Percentiles rank a stretch among this genome's conserved stretches.
Evolutionary conservation across 148 eudicot genomes (phyloP).

Genomic region (Dysphania ambrosioides): DNA sequence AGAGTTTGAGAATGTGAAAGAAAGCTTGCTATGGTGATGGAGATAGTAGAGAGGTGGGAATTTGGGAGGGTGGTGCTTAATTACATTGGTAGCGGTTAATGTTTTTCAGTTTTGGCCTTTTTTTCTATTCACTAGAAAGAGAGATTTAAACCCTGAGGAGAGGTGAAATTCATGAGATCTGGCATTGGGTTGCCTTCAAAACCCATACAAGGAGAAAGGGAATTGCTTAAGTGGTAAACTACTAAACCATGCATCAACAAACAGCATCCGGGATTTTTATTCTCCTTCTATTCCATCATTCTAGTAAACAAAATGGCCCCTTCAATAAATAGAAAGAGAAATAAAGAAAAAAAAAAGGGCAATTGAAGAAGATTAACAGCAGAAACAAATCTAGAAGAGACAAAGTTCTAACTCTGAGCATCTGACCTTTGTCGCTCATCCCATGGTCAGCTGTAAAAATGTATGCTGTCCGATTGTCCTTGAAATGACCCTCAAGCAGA

Average conservation of each 20-base stretch:
- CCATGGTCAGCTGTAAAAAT: slow-evolving; percentile 99
- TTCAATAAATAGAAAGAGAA: neutral
- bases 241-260: neutral
- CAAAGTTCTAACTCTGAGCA: slow-evolving; percentile 38
- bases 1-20: too few relatives aligned
- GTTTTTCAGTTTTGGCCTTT: too few relatives aligned
- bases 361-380: neutral
- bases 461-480: slow-evolving; percentile 80
- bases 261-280: neutral
- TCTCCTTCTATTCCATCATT: neutral
- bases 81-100: too few relatives aligned
- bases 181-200: too few relatives aligned
- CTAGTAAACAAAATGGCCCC: neutral
- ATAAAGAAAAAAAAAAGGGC: neutral
- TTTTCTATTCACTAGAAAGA: too few relatives aligned
- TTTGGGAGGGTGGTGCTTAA: too few relatives aligned
- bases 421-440: slow-evolving; percentile 96
- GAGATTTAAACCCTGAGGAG: too few relatives aligned
- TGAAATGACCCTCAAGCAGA: slow-evolving; percentile 70
- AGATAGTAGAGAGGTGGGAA: too few relatives aligned
- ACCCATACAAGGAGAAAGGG: neutral
- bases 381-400: slow-evolving; percentile 4
- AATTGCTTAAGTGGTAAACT: neutral
- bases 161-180: neutral
- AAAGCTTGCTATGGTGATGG: too few relatives aligned